Evolutionary conservation across 257 asterid genomes (phyloP).

Genomic region (Echites panduratus): DNA sequence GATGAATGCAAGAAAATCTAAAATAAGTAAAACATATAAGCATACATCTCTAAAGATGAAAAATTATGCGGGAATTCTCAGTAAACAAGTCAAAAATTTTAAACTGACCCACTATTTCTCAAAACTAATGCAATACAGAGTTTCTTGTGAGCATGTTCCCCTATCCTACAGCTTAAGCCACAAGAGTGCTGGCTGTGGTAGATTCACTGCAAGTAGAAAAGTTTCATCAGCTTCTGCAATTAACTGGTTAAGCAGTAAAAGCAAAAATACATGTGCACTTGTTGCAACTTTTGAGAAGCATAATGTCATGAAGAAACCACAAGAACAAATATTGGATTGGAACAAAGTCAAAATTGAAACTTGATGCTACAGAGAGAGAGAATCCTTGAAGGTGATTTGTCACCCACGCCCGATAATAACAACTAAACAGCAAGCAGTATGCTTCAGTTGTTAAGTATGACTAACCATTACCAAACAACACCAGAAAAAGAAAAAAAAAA

Average conservation of each 20-base stretch:
- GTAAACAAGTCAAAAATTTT: conserved; percentile 16
- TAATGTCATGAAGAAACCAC: not conserved
- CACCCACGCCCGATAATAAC: too few species aligned
- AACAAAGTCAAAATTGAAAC: not conserved
- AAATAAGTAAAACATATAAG: not conserved
- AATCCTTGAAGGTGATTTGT: too few species aligned
- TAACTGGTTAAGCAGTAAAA: not conserved
- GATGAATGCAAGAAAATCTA: not conserved
- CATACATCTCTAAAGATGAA: not conserved
- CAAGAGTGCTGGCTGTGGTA: conserved; percentile 85
- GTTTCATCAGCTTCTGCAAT: not conserved
- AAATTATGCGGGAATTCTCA: not conserved
- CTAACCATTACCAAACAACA: too few species aligned
- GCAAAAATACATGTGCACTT: not conserved
- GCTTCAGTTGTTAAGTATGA: too few species aligned
- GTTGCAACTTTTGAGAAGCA: not conserved
- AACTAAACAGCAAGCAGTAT: too few species aligned
- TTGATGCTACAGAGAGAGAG: too few species aligned
- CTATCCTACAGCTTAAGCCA: conserved; percentile 31
- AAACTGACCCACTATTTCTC: conserved; percentile 7
- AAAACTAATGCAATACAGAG: conserved; percentile 6
- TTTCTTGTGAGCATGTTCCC: not conserved
- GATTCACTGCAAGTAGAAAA: conserved; percentile 55
- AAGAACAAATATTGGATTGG: not conserved
- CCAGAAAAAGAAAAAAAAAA: too few species aligned